Evolutionary conservation across 2,329 filamentous ascomycete species (phyloP).

Genomic region (Mycosphaerella arachidis): DNA sequence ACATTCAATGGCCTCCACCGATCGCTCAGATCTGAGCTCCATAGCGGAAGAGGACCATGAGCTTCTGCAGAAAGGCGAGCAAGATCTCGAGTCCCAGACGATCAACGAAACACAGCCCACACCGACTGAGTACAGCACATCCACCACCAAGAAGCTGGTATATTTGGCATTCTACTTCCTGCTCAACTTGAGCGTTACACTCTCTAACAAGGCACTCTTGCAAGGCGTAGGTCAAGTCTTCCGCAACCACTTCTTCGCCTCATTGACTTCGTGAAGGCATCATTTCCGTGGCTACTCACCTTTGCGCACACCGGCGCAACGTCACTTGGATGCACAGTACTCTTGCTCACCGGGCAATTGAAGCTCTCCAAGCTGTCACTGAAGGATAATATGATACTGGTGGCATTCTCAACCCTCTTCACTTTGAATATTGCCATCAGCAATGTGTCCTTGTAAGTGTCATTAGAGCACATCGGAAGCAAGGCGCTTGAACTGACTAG

Average conservation of each 20-base stretch:
- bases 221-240: conserved; percentile 30
- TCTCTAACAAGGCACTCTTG: conserved; percentile 57
- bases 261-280: conserved; percentile 41
- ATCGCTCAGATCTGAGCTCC: conserved; percentile 4
- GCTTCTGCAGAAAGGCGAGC: conserved; percentile 15
- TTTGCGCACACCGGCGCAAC: conserved; percentile 55
- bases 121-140: conserved; percentile 24
- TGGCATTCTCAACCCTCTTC: conserved; percentile 58
- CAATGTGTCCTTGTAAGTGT: conserved; percentile 53
- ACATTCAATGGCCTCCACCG: conserved; percentile 10
- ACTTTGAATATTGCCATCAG: conserved; percentile 62
- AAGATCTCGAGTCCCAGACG: conserved; percentile 13
- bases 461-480: not conserved
- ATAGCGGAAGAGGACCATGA: conserved; percentile 11
- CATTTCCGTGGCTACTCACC: conserved; percentile 59
- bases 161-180: conserved; percentile 44
- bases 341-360: conserved; percentile 52
- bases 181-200: conserved; percentile 48
- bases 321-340: conserved; percentile 50
- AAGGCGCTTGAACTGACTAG: not conserved
- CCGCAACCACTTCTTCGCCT: not conserved
- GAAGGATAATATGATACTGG: conserved; percentile 52
- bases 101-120: not conserved
- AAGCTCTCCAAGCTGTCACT: conserved; percentile 50
- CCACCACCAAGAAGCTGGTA: conserved; percentile 23